Evolutionary conservation across 2,329 filamentous ascomycete species (phyloP).

Genomic region (Cryphonectria nitschkei): DNA sequence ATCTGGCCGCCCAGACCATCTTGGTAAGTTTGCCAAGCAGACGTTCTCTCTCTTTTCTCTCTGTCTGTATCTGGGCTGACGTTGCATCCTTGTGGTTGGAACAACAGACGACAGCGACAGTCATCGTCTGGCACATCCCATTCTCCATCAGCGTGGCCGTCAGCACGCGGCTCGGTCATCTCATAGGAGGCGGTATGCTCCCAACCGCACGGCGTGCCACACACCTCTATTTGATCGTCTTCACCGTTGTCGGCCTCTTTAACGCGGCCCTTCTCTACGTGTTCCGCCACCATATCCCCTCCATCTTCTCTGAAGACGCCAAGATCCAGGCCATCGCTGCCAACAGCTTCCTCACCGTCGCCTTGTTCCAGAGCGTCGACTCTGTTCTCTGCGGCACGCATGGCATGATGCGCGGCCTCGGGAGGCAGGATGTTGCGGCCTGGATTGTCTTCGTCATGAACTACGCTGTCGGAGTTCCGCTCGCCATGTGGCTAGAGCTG

Average conservation of each 20-base stretch:
- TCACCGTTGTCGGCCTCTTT: constrained; percentile 38
- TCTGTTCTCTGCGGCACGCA: constrained; percentile 42
- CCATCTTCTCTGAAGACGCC: constrained; percentile 40
- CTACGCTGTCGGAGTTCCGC: constrained; percentile 43
- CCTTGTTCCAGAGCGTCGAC: constrained; percentile 42
- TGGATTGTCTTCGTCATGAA: constrained; percentile 43
- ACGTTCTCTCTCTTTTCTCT: background rate
- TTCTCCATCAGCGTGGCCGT: constrained; percentile 48
- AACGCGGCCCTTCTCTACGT: constrained; percentile 39
- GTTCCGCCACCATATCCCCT: constrained; percentile 37
- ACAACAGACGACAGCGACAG: constrained; percentile 41
- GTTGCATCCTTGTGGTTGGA: background rate
- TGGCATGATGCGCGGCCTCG: constrained; percentile 45
- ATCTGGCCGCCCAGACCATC: constrained; percentile 48
- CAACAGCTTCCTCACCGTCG: constrained; percentile 39
- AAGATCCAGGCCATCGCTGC: constrained; percentile 37
- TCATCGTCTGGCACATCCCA: constrained; percentile 48
- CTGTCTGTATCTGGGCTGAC: background rate
- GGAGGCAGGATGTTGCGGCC: constrained; percentile 43
- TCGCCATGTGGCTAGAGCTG: constrained; percentile 45
- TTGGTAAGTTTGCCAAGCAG: constrained; percentile 31
- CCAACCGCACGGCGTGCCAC: constrained; percentile 38
- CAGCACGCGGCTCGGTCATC: constrained; percentile 47
- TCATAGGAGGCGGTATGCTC: constrained; percentile 44
- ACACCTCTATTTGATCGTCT: constrained; percentile 40